Evolutionary conservation across 164 flowering plant genomes (phyloP).

Genomic region (Taxillus chinensis): DNA sequence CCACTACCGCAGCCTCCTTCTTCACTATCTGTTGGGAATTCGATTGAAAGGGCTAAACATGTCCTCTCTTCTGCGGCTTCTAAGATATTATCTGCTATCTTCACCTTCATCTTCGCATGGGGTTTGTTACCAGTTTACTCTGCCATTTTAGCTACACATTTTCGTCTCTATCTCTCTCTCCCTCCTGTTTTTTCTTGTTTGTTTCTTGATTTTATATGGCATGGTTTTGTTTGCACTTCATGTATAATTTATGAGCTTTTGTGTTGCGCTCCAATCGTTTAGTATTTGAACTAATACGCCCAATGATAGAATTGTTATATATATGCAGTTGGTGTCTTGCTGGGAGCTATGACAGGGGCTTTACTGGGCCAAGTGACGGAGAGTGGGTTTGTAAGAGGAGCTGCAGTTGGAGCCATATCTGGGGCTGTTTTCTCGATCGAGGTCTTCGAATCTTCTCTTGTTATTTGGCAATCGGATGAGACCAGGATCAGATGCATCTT

Average conservation of each 20-base stretch:
- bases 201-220: too few relatives aligned
- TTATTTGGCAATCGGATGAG: conserved; percentile 73
- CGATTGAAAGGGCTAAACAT: conserved; percentile 34
- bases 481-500: conserved; percentile 62
- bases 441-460: conserved; percentile 70
- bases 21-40: conserved; percentile 19
- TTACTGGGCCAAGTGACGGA: conserved; percentile 85
- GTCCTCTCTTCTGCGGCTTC: conserved; percentile 36
- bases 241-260: background rate
- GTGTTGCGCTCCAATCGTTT: too few relatives aligned
- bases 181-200: too few relatives aligned
- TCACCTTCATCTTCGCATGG: conserved; percentile 73
- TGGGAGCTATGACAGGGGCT: conserved; percentile 88
- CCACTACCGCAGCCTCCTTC: conserved; percentile 36
- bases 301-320: conserved; percentile 6
- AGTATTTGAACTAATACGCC: background rate
- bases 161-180: too few relatives aligned
- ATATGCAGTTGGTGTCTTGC: conserved; percentile 59
- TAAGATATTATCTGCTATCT: conserved; percentile 56
- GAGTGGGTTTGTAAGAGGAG: conserved; percentile 79
- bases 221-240: background rate
- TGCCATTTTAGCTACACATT: background rate
- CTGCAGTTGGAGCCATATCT: conserved; percentile 86
- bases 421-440: conserved; percentile 94
- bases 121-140: conserved; percentile 30